phyloP scores from a whole-genome alignment of 2,329 filamentous ascomycete species.

The Talaromyces sp. region DNA sequence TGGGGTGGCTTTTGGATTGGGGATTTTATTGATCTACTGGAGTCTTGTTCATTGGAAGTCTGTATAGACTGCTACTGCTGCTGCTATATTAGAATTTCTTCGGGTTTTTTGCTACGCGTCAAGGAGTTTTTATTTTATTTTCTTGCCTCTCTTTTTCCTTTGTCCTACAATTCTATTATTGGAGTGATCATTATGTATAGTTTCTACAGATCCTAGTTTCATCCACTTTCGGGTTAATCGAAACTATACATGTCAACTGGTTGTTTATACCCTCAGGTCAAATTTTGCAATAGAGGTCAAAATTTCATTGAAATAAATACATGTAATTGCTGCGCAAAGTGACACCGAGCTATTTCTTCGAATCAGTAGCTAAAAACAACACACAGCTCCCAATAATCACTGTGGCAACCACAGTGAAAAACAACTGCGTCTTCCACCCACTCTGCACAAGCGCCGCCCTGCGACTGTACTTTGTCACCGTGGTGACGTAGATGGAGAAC shows the following conservation, averaged over 20 bases:
- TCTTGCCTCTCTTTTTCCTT: neutral
- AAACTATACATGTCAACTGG: neutral
- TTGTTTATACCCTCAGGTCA: neutral
- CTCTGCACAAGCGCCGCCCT: constrained; percentile 81
- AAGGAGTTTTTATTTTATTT: neutral
- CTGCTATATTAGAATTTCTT: neutral
- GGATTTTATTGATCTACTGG: neutral
- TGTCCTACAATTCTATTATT: neutral
- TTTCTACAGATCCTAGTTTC: neutral
- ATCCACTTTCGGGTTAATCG: neutral
- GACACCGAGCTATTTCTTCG: constrained; percentile 7
- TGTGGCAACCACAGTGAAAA: constrained; percentile 46
- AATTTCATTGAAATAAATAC: neutral
- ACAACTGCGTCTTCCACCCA: constrained; percentile 85
- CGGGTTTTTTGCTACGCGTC: neutral
- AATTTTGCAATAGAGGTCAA: neutral
- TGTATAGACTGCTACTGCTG: neutral
- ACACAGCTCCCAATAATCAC: constrained; percentile 42
- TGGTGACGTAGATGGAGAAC: constrained; percentile 79
- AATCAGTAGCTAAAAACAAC: constrained; percentile 38
- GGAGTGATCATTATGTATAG: neutral
- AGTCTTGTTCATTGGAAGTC: neutral
- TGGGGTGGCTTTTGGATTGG: neutral
- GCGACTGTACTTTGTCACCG: constrained; percentile 73
- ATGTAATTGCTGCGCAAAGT: neutral